Conservation (phyloP, 352 stramenopile species). For the Globisporangium alternatum region DNA sequence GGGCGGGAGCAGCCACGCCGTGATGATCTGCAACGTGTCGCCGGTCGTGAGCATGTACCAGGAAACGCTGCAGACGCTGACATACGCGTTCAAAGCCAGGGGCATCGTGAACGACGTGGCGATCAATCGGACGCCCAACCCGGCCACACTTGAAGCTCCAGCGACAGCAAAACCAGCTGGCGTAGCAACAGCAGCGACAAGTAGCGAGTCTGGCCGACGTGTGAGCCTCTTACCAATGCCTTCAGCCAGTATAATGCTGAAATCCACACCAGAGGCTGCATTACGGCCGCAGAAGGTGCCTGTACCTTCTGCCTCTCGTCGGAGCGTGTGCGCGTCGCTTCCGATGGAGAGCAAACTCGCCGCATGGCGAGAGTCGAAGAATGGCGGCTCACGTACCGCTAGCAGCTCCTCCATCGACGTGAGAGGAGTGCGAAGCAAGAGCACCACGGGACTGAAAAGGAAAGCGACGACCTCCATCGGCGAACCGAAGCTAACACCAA, state of each 20-base stretch:
- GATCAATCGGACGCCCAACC: constrained; percentile 9
- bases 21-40: constrained; percentile 47
- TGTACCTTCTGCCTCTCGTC: neutral
- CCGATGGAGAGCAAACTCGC: constrained; percentile 18
- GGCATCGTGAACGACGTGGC: constrained; percentile 30
- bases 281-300: neutral
- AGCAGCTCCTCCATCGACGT: neutral
- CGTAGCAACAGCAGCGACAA: neutral
- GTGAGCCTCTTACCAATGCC: neutral
- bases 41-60: constrained; percentile 22
- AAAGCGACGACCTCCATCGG: constrained; percentile 10
- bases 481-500: constrained; percentile 6
- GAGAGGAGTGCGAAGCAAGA: neutral
- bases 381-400: neutral
- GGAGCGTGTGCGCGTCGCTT: neutral
- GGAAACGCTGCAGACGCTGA: constrained; percentile 40
- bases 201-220: neutral
- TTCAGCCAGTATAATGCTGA: neutral
- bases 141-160: neutral
- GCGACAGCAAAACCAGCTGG: neutral
- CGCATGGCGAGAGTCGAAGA: constrained; percentile 15
- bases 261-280: neutral
- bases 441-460: constrained; percentile 1
- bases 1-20: constrained; percentile 32
- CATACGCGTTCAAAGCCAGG: constrained; percentile 36